A percentile compares a stretch with the other conserved stretches of the same genome.
phyloP scores from a whole-genome alignment of 352 stramenopile genomes.

The Phytophthora pinifolia region DNA sequence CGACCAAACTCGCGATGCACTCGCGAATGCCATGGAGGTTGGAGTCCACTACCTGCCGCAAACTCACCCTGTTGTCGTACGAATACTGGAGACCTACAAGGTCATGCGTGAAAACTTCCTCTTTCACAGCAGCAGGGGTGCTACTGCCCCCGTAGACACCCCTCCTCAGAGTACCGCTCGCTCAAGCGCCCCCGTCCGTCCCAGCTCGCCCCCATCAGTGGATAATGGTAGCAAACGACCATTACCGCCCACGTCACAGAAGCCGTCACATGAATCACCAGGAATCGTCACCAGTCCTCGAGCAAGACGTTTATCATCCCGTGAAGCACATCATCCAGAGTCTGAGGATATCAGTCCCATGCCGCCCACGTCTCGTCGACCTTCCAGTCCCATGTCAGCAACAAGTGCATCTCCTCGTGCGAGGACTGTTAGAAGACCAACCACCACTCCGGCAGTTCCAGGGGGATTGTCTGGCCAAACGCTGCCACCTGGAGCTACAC shows the following conservation, averaged over 20 bases:
- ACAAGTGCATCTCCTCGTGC: conserved; percentile 38
- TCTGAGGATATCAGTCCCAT: conserved; percentile 19
- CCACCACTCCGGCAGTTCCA: conserved; percentile 41
- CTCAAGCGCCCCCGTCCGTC: conserved; percentile 8
- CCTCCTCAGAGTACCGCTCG: not conserved
- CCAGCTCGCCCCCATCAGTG: conserved; percentile 5
- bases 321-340: conserved; percentile 9
- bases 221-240: conserved; percentile 19
- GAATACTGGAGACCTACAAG: conserved; percentile 71
- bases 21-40: conserved; percentile 65
- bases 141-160: not conserved
- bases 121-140: conserved; percentile 30
- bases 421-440: conserved; percentile 34
- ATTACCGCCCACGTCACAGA: conserved; percentile 25
- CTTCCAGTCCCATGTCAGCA: conserved; percentile 7
- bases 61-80: conserved; percentile 50
- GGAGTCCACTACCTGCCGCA: conserved; percentile 51
- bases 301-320: conserved; percentile 16
- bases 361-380: conserved; percentile 22
- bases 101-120: conserved; percentile 68
- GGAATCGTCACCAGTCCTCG: conserved; percentile 15
- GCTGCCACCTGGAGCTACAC: conserved; percentile 47
- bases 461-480: conserved; percentile 35
- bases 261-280: conserved; percentile 5
- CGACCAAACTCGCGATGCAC: conserved; percentile 54